phyloP scores from a whole-genome alignment of 148 eudicot genomes.

The Fagopyrum homotropicum region DNA sequence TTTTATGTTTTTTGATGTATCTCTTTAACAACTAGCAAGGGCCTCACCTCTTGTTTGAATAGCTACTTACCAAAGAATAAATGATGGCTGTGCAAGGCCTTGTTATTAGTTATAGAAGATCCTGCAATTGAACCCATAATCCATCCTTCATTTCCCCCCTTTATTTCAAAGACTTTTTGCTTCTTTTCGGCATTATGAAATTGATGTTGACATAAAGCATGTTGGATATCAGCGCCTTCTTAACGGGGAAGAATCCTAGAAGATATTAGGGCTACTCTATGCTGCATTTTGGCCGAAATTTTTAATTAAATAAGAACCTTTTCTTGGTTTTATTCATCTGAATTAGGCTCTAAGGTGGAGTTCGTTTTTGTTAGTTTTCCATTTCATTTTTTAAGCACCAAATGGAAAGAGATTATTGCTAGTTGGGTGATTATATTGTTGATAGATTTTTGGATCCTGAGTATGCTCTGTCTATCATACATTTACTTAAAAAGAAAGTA shows the following conservation, averaged over 20 bases:
- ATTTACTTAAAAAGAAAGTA: not conserved
- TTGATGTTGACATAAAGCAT: not conserved
- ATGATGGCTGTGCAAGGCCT: not conserved
- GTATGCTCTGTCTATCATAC: not conserved
- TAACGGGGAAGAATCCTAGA: not conserved
- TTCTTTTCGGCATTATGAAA: not conserved
- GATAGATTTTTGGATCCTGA: not conserved
- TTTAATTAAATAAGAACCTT: not conserved
- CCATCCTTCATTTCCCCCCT: not conserved
- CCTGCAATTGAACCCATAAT: not conserved
- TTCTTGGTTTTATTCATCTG: constrained; percentile 1
- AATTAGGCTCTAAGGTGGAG: not conserved
- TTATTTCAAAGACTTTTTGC: not conserved
- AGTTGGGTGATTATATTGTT: not conserved
- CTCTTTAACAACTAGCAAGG: not conserved
- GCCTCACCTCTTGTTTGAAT: not conserved
- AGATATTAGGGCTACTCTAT: not conserved
- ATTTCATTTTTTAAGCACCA: not conserved
- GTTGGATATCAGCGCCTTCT: not conserved
- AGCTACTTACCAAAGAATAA: not conserved
- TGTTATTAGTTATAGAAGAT: not conserved
- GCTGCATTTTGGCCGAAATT: not conserved
- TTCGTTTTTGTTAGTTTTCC: not conserved
- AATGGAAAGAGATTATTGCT: not conserved
- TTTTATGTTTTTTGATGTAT: not conserved